A percentile compares a stretch with the other conserved stretches of the same genome.
These are phyloP conservation scores for Trametes hirsuta DNA, from an alignment of 1,284 basidiomycete species.

Conservation along the genomic window DNA sequence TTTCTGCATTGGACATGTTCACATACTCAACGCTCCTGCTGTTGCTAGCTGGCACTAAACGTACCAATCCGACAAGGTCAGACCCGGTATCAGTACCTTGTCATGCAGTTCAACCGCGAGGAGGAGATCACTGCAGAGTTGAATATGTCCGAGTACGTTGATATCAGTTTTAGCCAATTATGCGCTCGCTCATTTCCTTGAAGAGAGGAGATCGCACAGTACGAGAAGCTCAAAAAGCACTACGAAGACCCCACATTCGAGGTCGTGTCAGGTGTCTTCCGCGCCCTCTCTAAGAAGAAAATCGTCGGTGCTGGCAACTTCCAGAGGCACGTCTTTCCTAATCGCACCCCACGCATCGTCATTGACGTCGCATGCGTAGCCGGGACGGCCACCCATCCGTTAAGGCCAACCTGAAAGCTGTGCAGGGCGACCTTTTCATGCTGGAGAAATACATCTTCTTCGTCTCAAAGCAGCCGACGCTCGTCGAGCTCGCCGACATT, in stretches of 20 bases:
- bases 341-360: not conserved
- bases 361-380: slow-evolving; percentile 38
- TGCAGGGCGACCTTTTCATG: slow-evolving; percentile 97
- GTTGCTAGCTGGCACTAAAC: slow-evolving; percentile 76
- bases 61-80: slow-evolving; percentile 98
- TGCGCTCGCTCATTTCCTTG: not conserved
- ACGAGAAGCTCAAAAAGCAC: slow-evolving; percentile 87
- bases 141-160: slow-evolving; percentile 86
- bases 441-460: slow-evolving; percentile 98
- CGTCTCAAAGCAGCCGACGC: slow-evolving; percentile 94
- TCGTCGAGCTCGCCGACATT: slow-evolving; percentile 91
- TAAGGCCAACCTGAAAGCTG: slow-evolving; percentile 97
- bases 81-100: slow-evolving; percentile 96
- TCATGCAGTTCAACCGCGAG: slow-evolving; percentile 96
- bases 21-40: not conserved
- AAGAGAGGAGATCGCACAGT: slow-evolving; percentile 75
- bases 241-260: slow-evolving; percentile 95
- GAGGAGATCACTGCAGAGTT: slow-evolving; percentile 97
- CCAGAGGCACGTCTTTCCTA: slow-evolving; percentile 60
- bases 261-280: slow-evolving; percentile 95
- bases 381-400: slow-evolving; percentile 80
- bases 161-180: not conserved
- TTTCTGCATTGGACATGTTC: not conserved
- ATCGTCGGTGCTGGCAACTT: slow-evolving; percentile 87
- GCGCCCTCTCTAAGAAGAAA: slow-evolving; percentile 89